These are phyloP conservation scores for Helminthosporium solani DNA, from an alignment of 2,329 filamentous ascomycete species.

Conservation along the genomic window DNA sequence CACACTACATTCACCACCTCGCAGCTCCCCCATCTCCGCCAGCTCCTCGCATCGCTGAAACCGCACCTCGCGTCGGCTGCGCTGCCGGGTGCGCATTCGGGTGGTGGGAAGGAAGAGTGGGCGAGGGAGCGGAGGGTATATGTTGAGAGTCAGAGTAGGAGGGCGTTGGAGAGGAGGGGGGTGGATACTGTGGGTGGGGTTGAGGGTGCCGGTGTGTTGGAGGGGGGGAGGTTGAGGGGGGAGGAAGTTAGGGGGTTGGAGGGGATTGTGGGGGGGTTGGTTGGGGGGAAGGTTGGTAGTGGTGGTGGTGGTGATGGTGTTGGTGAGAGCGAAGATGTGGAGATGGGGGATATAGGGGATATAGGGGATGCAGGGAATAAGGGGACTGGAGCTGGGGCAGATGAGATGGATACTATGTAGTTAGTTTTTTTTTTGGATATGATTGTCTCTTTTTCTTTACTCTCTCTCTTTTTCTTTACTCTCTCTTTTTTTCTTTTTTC, in stretches of 20 bases:
- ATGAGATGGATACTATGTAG: constrained; percentile 8
- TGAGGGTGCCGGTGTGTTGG: constrained; percentile 24
- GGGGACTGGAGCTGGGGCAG: constrained; percentile 29
- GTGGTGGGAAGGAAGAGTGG: constrained; percentile 46
- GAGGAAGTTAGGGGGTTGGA: constrained; percentile 38
- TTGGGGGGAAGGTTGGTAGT: constrained; percentile 5
- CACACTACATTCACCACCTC: constrained; percentile 77
- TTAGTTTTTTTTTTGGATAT: no score
- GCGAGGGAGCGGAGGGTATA: constrained; percentile 75
- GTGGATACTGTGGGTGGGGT: constrained; percentile 54
- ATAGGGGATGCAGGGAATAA: constrained; percentile 2
- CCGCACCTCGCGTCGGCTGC: constrained; percentile 58
- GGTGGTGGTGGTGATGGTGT: background rate
- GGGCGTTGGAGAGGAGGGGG: constrained; percentile 73
- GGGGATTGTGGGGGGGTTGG: constrained; percentile 22
- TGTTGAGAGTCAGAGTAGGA: constrained; percentile 74
- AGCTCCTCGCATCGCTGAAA: constrained; percentile 66
- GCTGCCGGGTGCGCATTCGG: constrained; percentile 21
- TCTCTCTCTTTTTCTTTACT: no score
- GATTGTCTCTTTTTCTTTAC: no score
- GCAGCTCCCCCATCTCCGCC: constrained; percentile 76
- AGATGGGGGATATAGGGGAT: constrained; percentile 28
- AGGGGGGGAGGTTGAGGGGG: constrained; percentile 22
- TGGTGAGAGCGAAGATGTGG: constrained; percentile 4
- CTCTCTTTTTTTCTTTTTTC: no score